A percentile compares a stretch with the other conserved stretches of the same genome.
phyloP scores from a whole-genome alignment of 768 basidiomycete species.

The Collybia sordida region DNA sequence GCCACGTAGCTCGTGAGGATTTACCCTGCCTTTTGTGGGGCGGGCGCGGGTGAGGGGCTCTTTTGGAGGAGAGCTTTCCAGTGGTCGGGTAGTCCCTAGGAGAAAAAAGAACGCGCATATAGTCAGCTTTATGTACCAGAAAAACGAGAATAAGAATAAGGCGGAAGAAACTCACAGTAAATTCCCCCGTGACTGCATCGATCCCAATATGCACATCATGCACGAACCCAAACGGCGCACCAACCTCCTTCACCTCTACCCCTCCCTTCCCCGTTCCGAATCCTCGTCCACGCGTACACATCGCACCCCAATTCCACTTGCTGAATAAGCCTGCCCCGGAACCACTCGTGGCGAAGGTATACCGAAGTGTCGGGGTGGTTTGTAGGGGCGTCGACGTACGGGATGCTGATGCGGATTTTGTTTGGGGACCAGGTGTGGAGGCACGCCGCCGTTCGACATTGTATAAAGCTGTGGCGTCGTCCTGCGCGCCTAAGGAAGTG shows the following conservation, averaged over 20 bases:
- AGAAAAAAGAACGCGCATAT: not conserved
- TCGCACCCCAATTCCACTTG: slow-evolving; percentile 68
- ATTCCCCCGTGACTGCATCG: slow-evolving; percentile 27
- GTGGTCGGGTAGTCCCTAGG: slow-evolving; percentile 22
- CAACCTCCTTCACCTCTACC: too few species aligned
- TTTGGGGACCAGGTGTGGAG: slow-evolving; percentile 3
- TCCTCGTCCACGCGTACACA: slow-evolving; percentile 13
- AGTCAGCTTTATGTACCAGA: not conserved
- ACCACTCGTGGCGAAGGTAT: slow-evolving; percentile 7
- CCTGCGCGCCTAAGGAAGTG: slow-evolving; percentile 4
- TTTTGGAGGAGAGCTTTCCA: slow-evolving; percentile 17
- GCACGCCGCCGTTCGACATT: slow-evolving; percentile 2
- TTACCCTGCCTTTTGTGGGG: too few species aligned
- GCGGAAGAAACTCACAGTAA: slow-evolving; percentile 14
- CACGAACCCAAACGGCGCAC: slow-evolving; percentile 29
- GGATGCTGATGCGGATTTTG: not conserved
- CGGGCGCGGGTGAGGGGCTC: not conserved
- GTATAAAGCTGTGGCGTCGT: not conserved
- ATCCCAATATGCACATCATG: slow-evolving; percentile 32
- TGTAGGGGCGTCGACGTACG: not conserved
- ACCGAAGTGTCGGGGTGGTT: slow-evolving; percentile 13
- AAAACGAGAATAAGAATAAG: not conserved
- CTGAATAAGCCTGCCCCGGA: slow-evolving; percentile 47
- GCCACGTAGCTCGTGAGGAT: too few species aligned
- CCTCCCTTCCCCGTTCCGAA: too few species aligned